Percentiles rank a stretch among this genome's conserved stretches.
phyloP scores from a whole-genome alignment of 805 yeast genomes.

The Barnettozyma sucrosica region DNA sequence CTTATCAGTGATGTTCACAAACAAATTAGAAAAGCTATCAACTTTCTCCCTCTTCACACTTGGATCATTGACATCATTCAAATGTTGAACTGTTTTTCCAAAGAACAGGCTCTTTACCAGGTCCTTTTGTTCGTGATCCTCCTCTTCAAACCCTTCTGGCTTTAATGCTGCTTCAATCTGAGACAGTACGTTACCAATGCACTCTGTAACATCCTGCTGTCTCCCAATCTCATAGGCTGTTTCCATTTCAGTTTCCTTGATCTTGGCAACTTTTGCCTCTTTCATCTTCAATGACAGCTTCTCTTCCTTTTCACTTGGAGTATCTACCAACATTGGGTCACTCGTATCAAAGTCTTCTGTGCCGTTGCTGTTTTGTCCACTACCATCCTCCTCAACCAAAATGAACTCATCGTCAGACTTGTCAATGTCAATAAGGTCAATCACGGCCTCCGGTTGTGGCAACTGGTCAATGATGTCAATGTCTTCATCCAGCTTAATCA shows the following conservation, averaged over 20 bases:
- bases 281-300: slow-evolving; percentile 1
- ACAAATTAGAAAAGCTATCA: slow-evolving; percentile 75
- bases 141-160: slow-evolving; percentile 55
- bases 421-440: slow-evolving; percentile 9
- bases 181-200: slow-evolving; percentile 87
- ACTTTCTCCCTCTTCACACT: slow-evolving; percentile 41
- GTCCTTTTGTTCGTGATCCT: slow-evolving; percentile 79
- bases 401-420: slow-evolving; percentile 15
- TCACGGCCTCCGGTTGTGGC: background rate
- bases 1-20: slow-evolving; percentile 82
- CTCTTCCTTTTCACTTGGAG: slow-evolving; percentile 2
- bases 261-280: slow-evolving; percentile 25
- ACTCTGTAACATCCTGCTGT: slow-evolving; percentile 97
- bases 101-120: slow-evolving; percentile 73
- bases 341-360: background rate
- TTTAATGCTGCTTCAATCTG: slow-evolving; percentile 85
- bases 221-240: slow-evolving; percentile 76
- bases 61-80: slow-evolving; percentile 43
- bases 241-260: slow-evolving; percentile 57
- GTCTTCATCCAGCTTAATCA: slow-evolving; percentile 2
- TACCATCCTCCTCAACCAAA: slow-evolving; percentile 9
- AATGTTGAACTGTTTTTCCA: slow-evolving; percentile 77
- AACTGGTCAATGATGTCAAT: background rate
- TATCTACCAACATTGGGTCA: slow-evolving; percentile 6
- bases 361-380: slow-evolving; percentile 18